Conservation (phyloP, 2,329 filamentous ascomycete genomes). For the Waltergamsia citrina region DNA sequence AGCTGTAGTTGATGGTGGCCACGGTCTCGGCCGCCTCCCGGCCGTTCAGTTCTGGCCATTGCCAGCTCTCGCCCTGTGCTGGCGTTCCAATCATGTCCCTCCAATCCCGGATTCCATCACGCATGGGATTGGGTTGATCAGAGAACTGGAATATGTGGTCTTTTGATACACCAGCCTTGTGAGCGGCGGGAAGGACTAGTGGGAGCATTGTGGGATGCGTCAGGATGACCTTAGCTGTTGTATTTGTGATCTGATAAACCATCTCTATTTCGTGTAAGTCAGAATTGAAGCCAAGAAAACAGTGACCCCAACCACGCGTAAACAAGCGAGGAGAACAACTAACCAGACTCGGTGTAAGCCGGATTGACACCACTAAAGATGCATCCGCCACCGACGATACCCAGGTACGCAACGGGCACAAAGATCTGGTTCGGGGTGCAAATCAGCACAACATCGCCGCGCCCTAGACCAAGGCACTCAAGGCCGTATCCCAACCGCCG, state of each 20-base stretch:
- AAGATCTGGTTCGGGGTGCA: constrained; percentile 46
- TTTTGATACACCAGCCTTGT: constrained; percentile 26
- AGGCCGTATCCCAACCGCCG: constrained; percentile 40
- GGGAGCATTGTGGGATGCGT: constrained; percentile 35
- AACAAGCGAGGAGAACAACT: no score
- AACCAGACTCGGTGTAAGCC: constrained; percentile 36
- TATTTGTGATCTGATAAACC: constrained; percentile 39
- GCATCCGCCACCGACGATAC: constrained; percentile 39
- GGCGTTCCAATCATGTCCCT: constrained; percentile 22
- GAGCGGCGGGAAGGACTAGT: constrained; percentile 31
- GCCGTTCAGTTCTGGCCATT: constrained; percentile 26
- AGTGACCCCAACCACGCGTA: no score
- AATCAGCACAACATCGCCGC: constrained; percentile 42
- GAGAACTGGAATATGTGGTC: constrained; percentile 38
- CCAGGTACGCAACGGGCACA: constrained; percentile 43
- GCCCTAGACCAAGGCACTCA: constrained; percentile 30
- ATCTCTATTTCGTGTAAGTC: constrained; percentile 27
- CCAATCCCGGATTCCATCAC: constrained; percentile 30
- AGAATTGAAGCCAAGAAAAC: not conserved
- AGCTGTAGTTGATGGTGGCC: constrained; percentile 39
- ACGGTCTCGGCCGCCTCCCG: constrained; percentile 22
- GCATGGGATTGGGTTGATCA: constrained; percentile 20
- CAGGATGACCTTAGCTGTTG: constrained; percentile 36
- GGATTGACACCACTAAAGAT: constrained; percentile 47
- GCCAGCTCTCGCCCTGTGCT: constrained; percentile 22